These are phyloP conservation scores for Dactylella cylindrospora DNA, from an alignment of 2,329 filamentous ascomycete species.

Conservation along the genomic window DNA sequence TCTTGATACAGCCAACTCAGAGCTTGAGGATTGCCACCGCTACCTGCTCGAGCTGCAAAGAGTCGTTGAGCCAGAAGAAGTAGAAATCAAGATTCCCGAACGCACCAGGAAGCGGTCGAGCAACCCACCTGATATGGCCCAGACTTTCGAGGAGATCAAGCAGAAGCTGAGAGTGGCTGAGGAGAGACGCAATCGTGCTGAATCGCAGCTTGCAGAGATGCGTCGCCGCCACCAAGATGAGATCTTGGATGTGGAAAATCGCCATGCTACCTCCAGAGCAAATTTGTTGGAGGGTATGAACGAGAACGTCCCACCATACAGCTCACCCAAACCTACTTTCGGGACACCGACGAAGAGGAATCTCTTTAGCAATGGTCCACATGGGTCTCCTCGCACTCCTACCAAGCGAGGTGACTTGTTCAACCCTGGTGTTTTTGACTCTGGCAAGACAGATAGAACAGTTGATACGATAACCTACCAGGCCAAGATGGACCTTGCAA, in stretches of 20 bases:
- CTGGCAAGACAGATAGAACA: constrained; percentile 79
- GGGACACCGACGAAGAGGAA: constrained; percentile 56
- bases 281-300: constrained; percentile 84
- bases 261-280: constrained; percentile 66
- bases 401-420: constrained; percentile 69
- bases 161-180: constrained; percentile 81
- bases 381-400: constrained; percentile 60
- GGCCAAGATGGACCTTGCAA: constrained; percentile 84
- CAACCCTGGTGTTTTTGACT: constrained; percentile 64
- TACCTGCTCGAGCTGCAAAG: constrained; percentile 82
- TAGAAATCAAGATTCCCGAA: constrained; percentile 68
- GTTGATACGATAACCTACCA: constrained; percentile 81
- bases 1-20: constrained; percentile 75
- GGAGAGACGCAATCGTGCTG: constrained; percentile 77
- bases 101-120: constrained; percentile 68
- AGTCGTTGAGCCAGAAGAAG: constrained; percentile 76
- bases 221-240: constrained; percentile 73
- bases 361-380: constrained; percentile 69
- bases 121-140: constrained; percentile 71
- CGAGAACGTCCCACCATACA: constrained; percentile 71
- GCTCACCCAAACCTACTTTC: constrained; percentile 71
- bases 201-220: constrained; percentile 76
- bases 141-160: constrained; percentile 84
- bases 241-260: constrained; percentile 64
- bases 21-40: constrained; percentile 75